Conservation (phyloP, 2,329 filamentous ascomycete species). For the Aureobasidium sp. region DNA sequence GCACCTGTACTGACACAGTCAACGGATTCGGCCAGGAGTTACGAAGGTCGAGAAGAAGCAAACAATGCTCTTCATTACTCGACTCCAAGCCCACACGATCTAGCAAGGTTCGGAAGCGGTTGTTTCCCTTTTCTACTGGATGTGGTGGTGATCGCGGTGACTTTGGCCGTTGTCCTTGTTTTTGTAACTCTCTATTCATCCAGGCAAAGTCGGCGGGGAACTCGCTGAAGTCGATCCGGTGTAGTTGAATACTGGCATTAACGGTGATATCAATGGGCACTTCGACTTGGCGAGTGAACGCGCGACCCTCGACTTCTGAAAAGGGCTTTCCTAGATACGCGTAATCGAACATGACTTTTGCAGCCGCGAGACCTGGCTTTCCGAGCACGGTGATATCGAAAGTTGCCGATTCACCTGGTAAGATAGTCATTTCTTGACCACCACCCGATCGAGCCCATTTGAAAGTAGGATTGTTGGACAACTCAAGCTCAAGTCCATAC, state of each 20-base stretch:
- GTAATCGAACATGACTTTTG: slow-evolving; percentile 17
- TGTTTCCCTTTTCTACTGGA: slow-evolving; percentile 12
- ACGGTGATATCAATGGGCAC: slow-evolving; percentile 82
- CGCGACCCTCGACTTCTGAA: slow-evolving; percentile 62
- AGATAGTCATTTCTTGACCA: slow-evolving; percentile 51
- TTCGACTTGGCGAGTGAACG: slow-evolving; percentile 77
- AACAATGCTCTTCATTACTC: slow-evolving; percentile 58
- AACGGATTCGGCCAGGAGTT: slow-evolving; percentile 86
- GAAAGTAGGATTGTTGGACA: slow-evolving; percentile 54
- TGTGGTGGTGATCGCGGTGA: background rate
- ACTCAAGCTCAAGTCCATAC: slow-evolving; percentile 77
- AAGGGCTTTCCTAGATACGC: slow-evolving; percentile 65
- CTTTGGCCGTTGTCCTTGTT: background rate
- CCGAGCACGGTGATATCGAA: slow-evolving; percentile 59
- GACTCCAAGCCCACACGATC: slow-evolving; percentile 35
- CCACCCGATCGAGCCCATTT: slow-evolving; percentile 50
- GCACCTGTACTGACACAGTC: slow-evolving; percentile 53
- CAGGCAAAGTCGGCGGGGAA: slow-evolving; percentile 65
- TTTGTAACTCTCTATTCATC: slow-evolving; percentile 30
- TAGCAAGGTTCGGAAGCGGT: slow-evolving; percentile 42
- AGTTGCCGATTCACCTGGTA: slow-evolving; percentile 21
- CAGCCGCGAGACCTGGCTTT: slow-evolving; percentile 60
- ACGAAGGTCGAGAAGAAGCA: slow-evolving; percentile 74
- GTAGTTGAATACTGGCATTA: slow-evolving; percentile 80
- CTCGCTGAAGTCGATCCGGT: slow-evolving; percentile 70